phyloP scores from a whole-genome alignment of 83 land plant species.

The Diphasiastrum complanatum region DNA sequence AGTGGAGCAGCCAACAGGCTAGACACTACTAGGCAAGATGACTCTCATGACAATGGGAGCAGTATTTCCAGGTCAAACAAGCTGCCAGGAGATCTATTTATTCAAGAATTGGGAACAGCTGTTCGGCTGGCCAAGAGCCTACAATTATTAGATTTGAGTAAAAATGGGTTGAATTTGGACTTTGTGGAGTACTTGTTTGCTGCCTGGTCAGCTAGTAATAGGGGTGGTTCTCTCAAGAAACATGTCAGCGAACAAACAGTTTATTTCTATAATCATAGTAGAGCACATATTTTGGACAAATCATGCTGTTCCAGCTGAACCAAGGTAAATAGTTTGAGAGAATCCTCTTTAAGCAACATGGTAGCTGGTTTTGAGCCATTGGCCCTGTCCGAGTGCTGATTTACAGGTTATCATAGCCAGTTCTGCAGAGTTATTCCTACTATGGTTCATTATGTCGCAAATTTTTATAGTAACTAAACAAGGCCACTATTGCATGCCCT shows the following conservation, averaged over 20 bases:
- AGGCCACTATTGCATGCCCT: no score
- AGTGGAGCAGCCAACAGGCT: not conserved
- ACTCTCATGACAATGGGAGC: not conserved
- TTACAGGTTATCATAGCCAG: no score
- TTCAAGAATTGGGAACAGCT: conserved; percentile 6
- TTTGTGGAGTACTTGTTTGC: conserved; percentile 8
- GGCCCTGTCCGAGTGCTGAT: no score
- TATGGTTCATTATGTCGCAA: no score
- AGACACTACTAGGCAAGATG: not conserved
- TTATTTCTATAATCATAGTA: no score
- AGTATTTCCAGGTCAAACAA: not conserved
- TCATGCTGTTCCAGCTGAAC: no score
- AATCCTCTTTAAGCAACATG: no score
- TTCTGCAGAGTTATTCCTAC: no score
- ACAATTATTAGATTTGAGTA: conserved; percentile 10
- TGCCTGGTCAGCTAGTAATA: conserved; percentile 12
- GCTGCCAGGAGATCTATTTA: not conserved
- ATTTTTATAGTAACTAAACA: no score
- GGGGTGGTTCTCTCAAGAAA: not conserved
- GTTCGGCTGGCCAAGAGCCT: conserved; percentile 12
- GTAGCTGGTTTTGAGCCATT: no score
- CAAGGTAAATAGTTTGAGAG: no score
- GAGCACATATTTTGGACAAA: no score
- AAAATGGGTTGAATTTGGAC: conserved; percentile 12
- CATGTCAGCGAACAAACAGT: conserved; percentile 1